Percentiles rank a stretch among this genome's conserved stretches.
These are phyloP conservation scores for Penicilliopsis zonata DNA, from an alignment of 495 filamentous ascomycete species.

Conservation along the genomic window DNA sequence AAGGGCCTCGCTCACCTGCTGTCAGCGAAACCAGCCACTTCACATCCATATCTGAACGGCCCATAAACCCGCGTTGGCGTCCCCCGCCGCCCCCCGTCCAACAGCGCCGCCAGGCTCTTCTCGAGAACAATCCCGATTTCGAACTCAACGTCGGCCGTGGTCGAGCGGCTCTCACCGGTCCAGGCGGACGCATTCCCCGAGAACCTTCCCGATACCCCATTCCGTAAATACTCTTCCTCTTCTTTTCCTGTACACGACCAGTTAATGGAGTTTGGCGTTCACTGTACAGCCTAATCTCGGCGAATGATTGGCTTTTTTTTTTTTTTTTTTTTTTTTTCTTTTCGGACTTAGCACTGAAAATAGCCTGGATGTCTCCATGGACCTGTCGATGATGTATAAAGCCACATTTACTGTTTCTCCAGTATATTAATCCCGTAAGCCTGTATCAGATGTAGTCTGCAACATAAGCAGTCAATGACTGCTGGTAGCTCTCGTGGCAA, in stretches of 20 bases:
- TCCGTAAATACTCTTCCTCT: conserved; percentile 4
- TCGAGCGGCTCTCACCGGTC: conserved; percentile 10
- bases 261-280: too few relatives aligned
- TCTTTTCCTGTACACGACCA: too few relatives aligned
- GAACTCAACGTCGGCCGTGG: conserved; percentile 29
- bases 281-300: too few relatives aligned
- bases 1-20: conserved; percentile 60
- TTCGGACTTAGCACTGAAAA: too few relatives aligned
- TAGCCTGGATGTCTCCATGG: too few relatives aligned
- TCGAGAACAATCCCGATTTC: conserved; percentile 68
- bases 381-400: too few relatives aligned
- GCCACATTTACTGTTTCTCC: too few relatives aligned
- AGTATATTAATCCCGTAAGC: too few relatives aligned
- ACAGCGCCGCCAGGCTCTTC: conserved; percentile 43
- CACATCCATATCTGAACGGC: conserved; percentile 74
- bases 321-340: conserved; percentile 1
- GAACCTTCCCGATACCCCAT: conserved; percentile 15
- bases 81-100: conserved; percentile 35
- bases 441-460: too few relatives aligned
- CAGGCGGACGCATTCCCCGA: conserved; percentile 10
- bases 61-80: conserved; percentile 77
- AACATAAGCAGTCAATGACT: too few relatives aligned
- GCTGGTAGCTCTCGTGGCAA: too few relatives aligned
- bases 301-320: too few relatives aligned
- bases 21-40: conserved; percentile 68